Percentiles rank a stretch among this genome's conserved stretches.
These are phyloP conservation scores for Phialemonium atrogriseum DNA, from an alignment of 2,329 filamentous ascomycete genomes.

Conservation along the genomic window DNA sequence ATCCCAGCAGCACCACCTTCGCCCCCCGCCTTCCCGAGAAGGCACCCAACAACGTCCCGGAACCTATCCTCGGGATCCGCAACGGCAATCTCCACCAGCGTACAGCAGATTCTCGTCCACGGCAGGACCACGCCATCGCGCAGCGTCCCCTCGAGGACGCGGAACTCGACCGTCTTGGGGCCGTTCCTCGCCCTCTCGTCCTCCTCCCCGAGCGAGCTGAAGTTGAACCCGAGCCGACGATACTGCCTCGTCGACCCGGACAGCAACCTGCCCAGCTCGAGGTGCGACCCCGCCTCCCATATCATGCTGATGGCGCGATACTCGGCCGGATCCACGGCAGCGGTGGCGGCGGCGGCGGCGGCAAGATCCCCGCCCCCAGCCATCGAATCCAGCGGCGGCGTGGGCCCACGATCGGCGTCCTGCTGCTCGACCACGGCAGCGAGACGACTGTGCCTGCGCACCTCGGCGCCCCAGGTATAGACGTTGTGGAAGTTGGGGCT, in stretches of 20 bases:
- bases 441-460: slow-evolving; percentile 23
- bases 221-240: slow-evolving; percentile 31
- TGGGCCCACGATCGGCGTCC: neutral
- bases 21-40: too few relatives aligned
- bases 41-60: too few relatives aligned
- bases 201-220: slow-evolving; percentile 27
- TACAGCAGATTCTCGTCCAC: slow-evolving; percentile 25
- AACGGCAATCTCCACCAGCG: slow-evolving; percentile 20
- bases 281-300: slow-evolving; percentile 16
- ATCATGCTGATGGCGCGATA: slow-evolving; percentile 24
- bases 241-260: slow-evolving; percentile 23
- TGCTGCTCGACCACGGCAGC: slow-evolving; percentile 9
- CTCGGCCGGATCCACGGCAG: slow-evolving; percentile 12
- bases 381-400: neutral
- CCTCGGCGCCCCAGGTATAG: slow-evolving; percentile 29
- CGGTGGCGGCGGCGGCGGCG: slow-evolving; percentile 11
- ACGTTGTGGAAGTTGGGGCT: slow-evolving; percentile 27
- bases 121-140: slow-evolving; percentile 18
- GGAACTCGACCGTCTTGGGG: slow-evolving; percentile 29
- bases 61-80: too few relatives aligned
- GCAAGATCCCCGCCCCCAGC: slow-evolving; percentile 3
- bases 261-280: slow-evolving; percentile 25
- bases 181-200: slow-evolving; percentile 23
- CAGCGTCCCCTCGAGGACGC: slow-evolving; percentile 28
- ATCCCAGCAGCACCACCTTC: too few relatives aligned